Evolutionary conservation across 495 filamentous ascomycete species (phyloP), one percentile per base, ranked within the genome.

Genomic region (Neurospora cerealis): DNA sequence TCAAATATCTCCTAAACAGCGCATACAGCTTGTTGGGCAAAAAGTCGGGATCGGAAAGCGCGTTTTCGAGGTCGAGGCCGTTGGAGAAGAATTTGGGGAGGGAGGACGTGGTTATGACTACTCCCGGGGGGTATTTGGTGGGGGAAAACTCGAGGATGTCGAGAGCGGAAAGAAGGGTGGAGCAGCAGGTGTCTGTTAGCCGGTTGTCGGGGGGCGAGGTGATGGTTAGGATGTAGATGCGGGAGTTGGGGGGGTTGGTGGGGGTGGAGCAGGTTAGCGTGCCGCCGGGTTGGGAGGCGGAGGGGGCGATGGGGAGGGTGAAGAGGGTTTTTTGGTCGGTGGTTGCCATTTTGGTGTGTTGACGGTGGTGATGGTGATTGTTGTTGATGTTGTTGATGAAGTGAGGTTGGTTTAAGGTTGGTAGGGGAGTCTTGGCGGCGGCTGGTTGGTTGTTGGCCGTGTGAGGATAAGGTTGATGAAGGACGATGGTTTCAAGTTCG

Each of bases 71-170:
- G 79, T 95, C 92, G 10, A 95, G 85, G 0, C 92, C 92, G 81
- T 94, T 94, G 80, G 88, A 90, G 83, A 92, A 95, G 85, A 95
- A 95, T 78, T 95, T 95, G 69, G 84, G 77, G 62, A 94, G 91
- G 37, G 85, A 87, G 69, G 87, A 90, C 7, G 93, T 95, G 1
- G 93, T 94, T 37, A 95, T 81, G 4, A 93, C 83, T 0, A 94
- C 92, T 66, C 93, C 93, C 39, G 87, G 88, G 0, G 87, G 85
- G 74, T 89, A 87, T 28, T 28, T 28, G 24, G 24, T 28, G 24
- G 24, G 24, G 11, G 85, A 84, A 70, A 90, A 87, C 75, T 94
- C 91, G 74, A 95, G 80, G 38, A 91, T 87, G 78, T 94, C 91
- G 73, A 95, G 88, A 4, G 92, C 90, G 19, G 90, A 84, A 39